Percentiles rank a stretch among this genome's conserved stretches.
Conservation (phyloP, 73 alveolate species). For the Stentor coeruleus region DNA sequence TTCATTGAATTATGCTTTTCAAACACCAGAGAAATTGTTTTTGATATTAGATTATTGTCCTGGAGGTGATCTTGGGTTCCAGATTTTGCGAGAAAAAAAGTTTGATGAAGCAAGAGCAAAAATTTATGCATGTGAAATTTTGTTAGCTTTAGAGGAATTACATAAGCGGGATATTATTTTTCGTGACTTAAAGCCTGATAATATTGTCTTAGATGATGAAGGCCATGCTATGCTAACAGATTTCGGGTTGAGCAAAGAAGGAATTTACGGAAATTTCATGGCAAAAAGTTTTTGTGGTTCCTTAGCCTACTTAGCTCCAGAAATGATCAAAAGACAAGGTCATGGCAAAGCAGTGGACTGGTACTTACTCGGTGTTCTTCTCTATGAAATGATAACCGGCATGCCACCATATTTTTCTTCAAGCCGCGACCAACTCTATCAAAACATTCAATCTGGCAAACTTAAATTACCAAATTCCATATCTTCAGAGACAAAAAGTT, state of each 20-base stretch:
- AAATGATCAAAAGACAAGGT: conserved; percentile 75
- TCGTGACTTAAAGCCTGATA: conserved; percentile 97
- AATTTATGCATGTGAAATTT: conserved; percentile 81
- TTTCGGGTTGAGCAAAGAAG: conserved; percentile 96
- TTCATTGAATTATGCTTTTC: conserved; percentile 86
- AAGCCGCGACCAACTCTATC: conserved; percentile 72
- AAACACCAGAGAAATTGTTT: conserved; percentile 79
- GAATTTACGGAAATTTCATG: conserved; percentile 60
- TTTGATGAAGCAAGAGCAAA: conserved; percentile 77
- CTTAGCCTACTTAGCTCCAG: conserved; percentile 87
- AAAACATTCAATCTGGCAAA: conserved; percentile 71
- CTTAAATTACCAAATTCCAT: conserved; percentile 69
- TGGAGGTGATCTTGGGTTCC: conserved; percentile 94
- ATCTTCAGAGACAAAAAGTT: conserved; percentile 56
- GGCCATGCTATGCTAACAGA: conserved; percentile 95
- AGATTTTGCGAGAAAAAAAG: conserved; percentile 75
- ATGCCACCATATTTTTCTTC: conserved; percentile 89
- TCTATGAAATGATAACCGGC: conserved; percentile 92
- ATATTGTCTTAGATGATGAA: conserved; percentile 88
- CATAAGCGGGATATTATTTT: conserved; percentile 87
- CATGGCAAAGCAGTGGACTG: conserved; percentile 83
- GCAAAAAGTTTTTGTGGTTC: conserved; percentile 92
- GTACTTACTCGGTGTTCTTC: conserved; percentile 87
- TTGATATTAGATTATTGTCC: conserved; percentile 91
- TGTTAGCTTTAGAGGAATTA: conserved; percentile 91